Percentiles rank a stretch among this genome's conserved stretches.
Conservation (phyloP, 495 filamentous ascomycete species). For the Aspergillus incahuasiensis region DNA sequence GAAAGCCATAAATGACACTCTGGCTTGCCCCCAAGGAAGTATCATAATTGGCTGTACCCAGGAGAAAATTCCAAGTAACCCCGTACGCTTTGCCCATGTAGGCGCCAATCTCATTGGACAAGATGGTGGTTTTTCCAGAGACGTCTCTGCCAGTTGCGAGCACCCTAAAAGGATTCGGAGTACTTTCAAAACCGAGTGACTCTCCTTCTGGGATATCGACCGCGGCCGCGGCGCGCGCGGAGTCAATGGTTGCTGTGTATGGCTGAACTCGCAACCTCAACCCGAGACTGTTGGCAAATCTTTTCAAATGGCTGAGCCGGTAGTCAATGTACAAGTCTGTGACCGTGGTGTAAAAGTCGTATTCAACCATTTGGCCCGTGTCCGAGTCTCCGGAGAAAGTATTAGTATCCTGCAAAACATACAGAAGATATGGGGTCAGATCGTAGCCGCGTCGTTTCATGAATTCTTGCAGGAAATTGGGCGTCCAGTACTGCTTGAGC, state of each 20-base stretch:
- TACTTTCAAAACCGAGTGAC: not conserved
- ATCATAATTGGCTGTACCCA: slow-evolving; percentile 1
- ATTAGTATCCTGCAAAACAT: not conserved
- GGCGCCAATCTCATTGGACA: slow-evolving; percentile 3
- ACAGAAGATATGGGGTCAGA: not conserved
- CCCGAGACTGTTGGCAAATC: not conserved
- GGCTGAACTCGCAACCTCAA: not conserved
- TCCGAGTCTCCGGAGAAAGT: not conserved
- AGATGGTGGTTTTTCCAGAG: not conserved
- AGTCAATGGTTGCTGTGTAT: not conserved
- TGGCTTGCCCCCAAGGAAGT: not conserved
- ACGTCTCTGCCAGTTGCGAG: slow-evolving; percentile 1
- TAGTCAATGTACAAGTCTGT: slow-evolving; percentile 3
- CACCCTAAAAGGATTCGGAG: not conserved
- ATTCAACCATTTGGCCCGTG: not conserved
- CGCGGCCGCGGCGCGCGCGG: not conserved
- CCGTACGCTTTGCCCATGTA: slow-evolving; percentile 3
- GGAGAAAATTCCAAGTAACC: slow-evolving; percentile 2
- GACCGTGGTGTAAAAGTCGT: slow-evolving; percentile 3
- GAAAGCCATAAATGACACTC: slow-evolving; percentile 1
- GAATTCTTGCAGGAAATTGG: not conserved
- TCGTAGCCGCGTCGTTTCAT: not conserved
- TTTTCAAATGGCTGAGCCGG: not conserved
- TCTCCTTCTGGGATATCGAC: slow-evolving; percentile 2
- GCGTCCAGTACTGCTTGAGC: not conserved